Percentiles rank a stretch among this genome's conserved stretches.
Evolutionary conservation across 2,329 filamentous ascomycete species (phyloP).

Genomic region (Verticillium nonalfalfae): DNA sequence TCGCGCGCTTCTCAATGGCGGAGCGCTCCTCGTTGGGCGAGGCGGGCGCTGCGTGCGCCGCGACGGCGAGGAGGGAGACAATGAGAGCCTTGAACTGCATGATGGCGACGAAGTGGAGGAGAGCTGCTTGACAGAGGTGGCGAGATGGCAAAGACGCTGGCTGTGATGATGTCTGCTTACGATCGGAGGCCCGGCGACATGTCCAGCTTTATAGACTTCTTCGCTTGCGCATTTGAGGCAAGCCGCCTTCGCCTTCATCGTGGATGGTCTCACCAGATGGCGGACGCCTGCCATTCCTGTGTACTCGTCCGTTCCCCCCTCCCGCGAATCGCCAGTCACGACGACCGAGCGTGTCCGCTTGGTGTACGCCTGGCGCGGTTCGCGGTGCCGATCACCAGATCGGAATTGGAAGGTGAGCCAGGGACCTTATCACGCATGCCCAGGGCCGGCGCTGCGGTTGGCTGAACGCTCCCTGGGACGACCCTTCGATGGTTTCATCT

Average conservation of each 20-base stretch:
- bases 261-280: background rate
- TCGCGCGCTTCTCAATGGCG: conserved; percentile 27
- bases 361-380: conserved; percentile 1
- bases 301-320: background rate
- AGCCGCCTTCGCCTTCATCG: background rate
- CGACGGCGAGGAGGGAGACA: conserved; percentile 9
- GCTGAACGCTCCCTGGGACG: background rate
- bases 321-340: background rate
- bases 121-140: background rate
- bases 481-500: background rate
- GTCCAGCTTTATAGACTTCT: background rate
- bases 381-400: conserved; percentile 6
- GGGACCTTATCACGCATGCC: conserved; percentile 9
- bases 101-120: background rate
- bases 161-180: background rate
- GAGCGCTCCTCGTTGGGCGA: conserved; percentile 22
- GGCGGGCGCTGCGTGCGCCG: conserved; percentile 6
- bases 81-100: conserved; percentile 11
- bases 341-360: conserved; percentile 2
- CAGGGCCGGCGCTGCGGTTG: conserved; percentile 9
- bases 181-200: background rate
- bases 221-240: no score
- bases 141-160: background rate
- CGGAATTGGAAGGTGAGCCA: conserved; percentile 9
- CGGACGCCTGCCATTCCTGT: background rate